Base-by-base conservation (phyloP, 345 rosid genomes). In the Salix brachista region DNA sequence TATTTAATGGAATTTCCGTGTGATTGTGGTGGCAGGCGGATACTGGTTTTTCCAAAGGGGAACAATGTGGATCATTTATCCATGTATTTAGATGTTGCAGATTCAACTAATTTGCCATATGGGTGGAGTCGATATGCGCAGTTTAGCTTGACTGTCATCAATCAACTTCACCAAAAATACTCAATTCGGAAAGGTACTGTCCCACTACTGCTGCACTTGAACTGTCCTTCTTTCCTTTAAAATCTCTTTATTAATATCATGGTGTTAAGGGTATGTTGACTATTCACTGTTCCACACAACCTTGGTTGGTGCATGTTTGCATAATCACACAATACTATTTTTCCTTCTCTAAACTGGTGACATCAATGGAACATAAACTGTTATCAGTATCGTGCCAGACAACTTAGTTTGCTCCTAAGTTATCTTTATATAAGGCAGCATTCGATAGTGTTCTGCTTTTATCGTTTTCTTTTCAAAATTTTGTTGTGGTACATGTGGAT, bases 121-220 rank as follows among this genome's bases (percentile, higher is more conserved):
- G 87, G 87, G 30, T 89, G 92, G 92, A 80, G 87, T 74, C 83
- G 89, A 79, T 77, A 80, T 60, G 87, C 85, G 18, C 81, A 77
- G 67, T 85, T 87, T 65, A 85, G 80, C 77, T 79, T 84, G 18
- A 76, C 85, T 37, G 72, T 87, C 34, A 66, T 84, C 70, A 81
- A 89, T 80, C 90, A 87, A 77, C 64, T 77, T 12, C 77, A 82
- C 58, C 65, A 37, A 21, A 88, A 80, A 64, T 75, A 65, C 75
- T 75, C 88, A 6, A 76, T 79, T 25, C 78, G 84, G 56, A 79
- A 82, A 73, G 87, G 90, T 85, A 78, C 44, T 46, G 26, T 64
- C 66, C 23, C 39, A 3, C 62, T 6, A 17, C 64, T 54, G 25
- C 30, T 41, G 41, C 32, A 6, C 8, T 21, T n/a, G 64, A 58